Base-by-base conservation (phyloP, 1,284 basidiomycete genomes). In the Polyporus tsugae region DNA sequence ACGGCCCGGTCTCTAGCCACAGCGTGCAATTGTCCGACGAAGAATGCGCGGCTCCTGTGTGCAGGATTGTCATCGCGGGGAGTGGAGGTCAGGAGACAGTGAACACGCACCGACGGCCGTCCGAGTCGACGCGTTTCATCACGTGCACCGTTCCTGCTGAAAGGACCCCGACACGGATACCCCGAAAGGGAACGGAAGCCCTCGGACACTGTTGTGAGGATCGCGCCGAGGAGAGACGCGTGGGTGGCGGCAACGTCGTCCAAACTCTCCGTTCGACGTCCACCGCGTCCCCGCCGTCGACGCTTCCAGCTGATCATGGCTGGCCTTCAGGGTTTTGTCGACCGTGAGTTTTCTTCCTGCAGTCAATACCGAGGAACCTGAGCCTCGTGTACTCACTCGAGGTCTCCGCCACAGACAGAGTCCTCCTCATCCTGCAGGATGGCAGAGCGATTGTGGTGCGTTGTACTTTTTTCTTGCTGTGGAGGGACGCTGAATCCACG, bases 381-480 rank as follows among this genome's bases (percentile, higher is more conserved):
- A 25, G 46, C 10, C 10, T 2, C 25, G 46, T 49, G 44, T 52
- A 61, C 72, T 66, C 13, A 55, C n/a, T 49, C 57, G 55, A 22
- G 53, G 25, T 49, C 25, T 46, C 39, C 60, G n/a, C 38, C 41
- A 62, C 77, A 93, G 91, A 90, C 78, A 92, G 89, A 78, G 95
- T 97, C 73, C 86, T 96, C 63, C 88, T 97, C 75, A 87, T 97
- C 73, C 91, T 96, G 42, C 95, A 97, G 84, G 95, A 98, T 80
- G 95, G 96, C 65, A 89, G 96, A 74, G 89, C 91, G 46, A 96
- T 97, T 78, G 88, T 95, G 76, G 93, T 94, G 70, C 72, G 90
- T 84, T 41, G 52, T 29, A 39, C 19, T 42, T 6, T 7, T 60
- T 22, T 4, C 22, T 42, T 10, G 13, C 63, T 15, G 42, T 42